phyloP scores from a whole-genome alignment of 192 early-diverging fungal species.

The Linnemannia schmuckeri region DNA sequence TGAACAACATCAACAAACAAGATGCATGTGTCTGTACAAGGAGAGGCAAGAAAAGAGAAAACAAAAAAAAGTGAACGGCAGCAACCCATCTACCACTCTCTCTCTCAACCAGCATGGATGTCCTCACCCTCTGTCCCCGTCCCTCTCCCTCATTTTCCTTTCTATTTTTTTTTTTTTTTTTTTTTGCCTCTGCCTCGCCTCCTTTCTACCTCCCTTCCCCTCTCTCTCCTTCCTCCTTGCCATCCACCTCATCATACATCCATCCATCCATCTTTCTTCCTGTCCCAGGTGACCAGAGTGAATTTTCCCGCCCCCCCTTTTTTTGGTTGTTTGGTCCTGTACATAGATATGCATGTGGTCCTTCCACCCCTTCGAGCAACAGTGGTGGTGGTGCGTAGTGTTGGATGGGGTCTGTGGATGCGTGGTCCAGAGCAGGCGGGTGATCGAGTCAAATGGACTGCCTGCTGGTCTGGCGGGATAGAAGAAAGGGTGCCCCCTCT shows the following conservation, averaged over 20 bases:
- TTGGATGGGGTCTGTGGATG: no score
- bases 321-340: not conserved
- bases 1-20: not conserved
- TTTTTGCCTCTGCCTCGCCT: not conserved
- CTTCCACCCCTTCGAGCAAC: no score
- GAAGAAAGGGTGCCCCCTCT: not conserved
- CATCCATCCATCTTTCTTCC: not conserved
- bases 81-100: not conserved
- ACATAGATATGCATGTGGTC: not conserved
- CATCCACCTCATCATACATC: not conserved
- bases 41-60: not conserved
- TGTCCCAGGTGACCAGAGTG: slow-evolving; percentile 21
- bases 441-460: slow-evolving; percentile 8
- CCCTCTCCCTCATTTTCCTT: not conserved
- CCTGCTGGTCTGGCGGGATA: not conserved
- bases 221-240: not conserved
- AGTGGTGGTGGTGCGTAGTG: no score
- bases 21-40: not conserved
- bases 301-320: slow-evolving; percentile 33
- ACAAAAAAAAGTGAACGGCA: not conserved
- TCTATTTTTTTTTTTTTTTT: slow-evolving; percentile 1
- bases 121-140: not conserved
- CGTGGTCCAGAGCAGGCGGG: slow-evolving; percentile 11
- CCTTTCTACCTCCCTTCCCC: not conserved
- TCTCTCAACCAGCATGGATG: not conserved